These are phyloP conservation scores for Enteropsectra breve DNA, from an alignment of 371 early-diverging fungal species.

Conservation along the genomic window DNA sequence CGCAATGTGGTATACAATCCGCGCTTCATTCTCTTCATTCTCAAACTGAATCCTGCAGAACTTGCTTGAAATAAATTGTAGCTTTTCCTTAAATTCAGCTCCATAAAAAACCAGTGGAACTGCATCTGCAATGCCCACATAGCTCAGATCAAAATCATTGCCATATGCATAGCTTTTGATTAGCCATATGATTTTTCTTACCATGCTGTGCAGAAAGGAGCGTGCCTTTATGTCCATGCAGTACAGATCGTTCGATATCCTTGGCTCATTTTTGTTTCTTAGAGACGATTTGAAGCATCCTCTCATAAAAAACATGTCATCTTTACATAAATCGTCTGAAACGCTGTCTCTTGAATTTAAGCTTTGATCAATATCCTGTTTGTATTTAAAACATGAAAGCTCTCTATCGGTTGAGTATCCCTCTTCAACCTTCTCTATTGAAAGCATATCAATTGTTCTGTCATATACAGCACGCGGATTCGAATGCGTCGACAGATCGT, in stretches of 20 bases:
- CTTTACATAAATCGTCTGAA: too few species aligned
- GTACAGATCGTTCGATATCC: constrained; percentile 30
- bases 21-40: background rate
- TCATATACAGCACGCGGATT: constrained; percentile 34
- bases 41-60: background rate
- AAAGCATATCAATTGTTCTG: constrained; percentile 25
- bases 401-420: background rate
- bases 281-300: background rate
- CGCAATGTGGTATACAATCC: too few species aligned
- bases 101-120: constrained; percentile 45
- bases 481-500: constrained; percentile 36
- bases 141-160: constrained; percentile 22
- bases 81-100: constrained; percentile 19
- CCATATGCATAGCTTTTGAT: constrained; percentile 30
- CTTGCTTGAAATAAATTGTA: constrained; percentile 13
- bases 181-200: constrained; percentile 55
- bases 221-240: constrained; percentile 48
- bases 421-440: constrained; percentile 10
- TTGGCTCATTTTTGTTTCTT: background rate
- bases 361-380: too few species aligned
- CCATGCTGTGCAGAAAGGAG: constrained; percentile 59
- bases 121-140: constrained; percentile 37
- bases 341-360: too few species aligned
- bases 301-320: too few species aligned
- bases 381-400: too few species aligned